A percentile compares a stretch with the other conserved stretches of the same genome.
These are phyloP conservation scores for Leccinum fibrillosum DNA, from an alignment of 768 basidiomycete species.

Conservation along the genomic window DNA sequence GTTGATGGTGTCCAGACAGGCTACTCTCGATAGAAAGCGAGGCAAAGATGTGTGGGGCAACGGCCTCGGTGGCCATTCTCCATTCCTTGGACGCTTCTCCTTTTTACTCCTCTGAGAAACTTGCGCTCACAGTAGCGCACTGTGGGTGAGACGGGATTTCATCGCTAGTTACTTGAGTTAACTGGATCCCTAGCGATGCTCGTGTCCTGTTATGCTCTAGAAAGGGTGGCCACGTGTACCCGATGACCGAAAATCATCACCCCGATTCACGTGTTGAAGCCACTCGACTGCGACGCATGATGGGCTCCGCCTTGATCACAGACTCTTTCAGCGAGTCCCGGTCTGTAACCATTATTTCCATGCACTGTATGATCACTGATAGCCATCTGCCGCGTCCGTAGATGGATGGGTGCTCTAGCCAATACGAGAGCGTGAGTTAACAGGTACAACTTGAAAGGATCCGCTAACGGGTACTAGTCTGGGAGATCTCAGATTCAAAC, in stretches of 20 bases:
- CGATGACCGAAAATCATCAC: slow-evolving; percentile 95
- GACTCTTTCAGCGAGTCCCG: slow-evolving; percentile 94
- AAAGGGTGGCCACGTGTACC: slow-evolving; percentile 64
- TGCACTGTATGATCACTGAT: not conserved
- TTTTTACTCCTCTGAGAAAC: slow-evolving; percentile 73
- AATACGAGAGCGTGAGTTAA: slow-evolving; percentile 80
- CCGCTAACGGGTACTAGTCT: slow-evolving; percentile 45
- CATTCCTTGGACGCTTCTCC: slow-evolving; percentile 85
- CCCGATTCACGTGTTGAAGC: slow-evolving; percentile 89
- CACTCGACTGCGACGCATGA: slow-evolving; percentile 80
- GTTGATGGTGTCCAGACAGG: slow-evolving; percentile 49
- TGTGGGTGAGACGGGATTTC: slow-evolving; percentile 60
- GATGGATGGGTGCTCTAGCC: slow-evolving; percentile 93
- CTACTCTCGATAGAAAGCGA: slow-evolving; percentile 64
- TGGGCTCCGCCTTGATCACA: slow-evolving; percentile 84
- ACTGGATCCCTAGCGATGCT: slow-evolving; percentile 63
- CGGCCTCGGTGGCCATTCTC: slow-evolving; percentile 87
- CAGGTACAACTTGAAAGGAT: not conserved
- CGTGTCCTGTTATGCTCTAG: slow-evolving; percentile 80
- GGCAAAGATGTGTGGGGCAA: slow-evolving; percentile 80
- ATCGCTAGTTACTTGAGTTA: slow-evolving; percentile 2
- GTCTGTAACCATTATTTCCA: slow-evolving; percentile 35
- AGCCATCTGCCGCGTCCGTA: slow-evolving; percentile 25
- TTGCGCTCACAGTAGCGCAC: slow-evolving; percentile 88
- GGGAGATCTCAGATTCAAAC: slow-evolving; percentile 87